phyloP scores from a whole-genome alignment of 1,284 basidiomycete species.

The Trichosporon sp. region DNA sequence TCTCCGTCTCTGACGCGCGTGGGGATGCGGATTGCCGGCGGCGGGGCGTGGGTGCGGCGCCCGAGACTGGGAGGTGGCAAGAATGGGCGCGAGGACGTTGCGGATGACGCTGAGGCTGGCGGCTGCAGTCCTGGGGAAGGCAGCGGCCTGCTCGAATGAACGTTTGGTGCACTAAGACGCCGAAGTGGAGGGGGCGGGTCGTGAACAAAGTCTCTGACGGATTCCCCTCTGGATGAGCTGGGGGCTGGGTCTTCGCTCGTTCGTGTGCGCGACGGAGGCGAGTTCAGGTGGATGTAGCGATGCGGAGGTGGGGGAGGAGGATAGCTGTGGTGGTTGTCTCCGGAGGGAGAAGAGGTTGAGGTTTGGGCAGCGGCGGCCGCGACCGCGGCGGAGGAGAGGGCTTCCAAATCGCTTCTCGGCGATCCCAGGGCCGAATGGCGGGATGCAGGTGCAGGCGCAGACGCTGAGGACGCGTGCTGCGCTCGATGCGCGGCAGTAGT shows the following conservation, averaged over 20 bases:
- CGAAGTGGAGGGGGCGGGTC: conserved; percentile 28
- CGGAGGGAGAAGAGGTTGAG: conserved; percentile 3
- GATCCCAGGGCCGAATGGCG: background rate
- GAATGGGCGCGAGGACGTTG: conserved; percentile 19
- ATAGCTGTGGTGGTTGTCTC: conserved; percentile 9
- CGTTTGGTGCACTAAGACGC: conserved; percentile 26
- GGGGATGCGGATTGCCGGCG: conserved; percentile 28
- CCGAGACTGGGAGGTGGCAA: conserved; percentile 25
- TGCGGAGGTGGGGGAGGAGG: conserved; percentile 7
- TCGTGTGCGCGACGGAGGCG: background rate
- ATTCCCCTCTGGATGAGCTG: conserved; percentile 12
- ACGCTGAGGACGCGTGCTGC: conserved; percentile 17
- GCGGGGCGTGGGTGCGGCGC: conserved; percentile 26
- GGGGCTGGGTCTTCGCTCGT: conserved; percentile 10
- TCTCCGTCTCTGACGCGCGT: conserved; percentile 21
- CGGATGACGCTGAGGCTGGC: conserved; percentile 14
- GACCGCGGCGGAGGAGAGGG: conserved; percentile 11
- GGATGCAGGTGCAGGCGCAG: conserved; percentile 11
- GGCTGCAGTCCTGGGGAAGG: conserved; percentile 2
- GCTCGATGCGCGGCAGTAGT: conserved; percentile 19
- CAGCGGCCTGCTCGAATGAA: conserved; percentile 7
- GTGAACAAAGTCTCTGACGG: conserved; percentile 26
- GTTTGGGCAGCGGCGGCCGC: conserved; percentile 13
- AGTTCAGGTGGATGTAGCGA: conserved; percentile 16
- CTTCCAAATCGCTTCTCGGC: conserved; percentile 15